These are phyloP conservation scores for Dothidotthia symphoricarpi DNA, from an alignment of 2,329 filamentous ascomycete species.

Conservation along the genomic window DNA sequence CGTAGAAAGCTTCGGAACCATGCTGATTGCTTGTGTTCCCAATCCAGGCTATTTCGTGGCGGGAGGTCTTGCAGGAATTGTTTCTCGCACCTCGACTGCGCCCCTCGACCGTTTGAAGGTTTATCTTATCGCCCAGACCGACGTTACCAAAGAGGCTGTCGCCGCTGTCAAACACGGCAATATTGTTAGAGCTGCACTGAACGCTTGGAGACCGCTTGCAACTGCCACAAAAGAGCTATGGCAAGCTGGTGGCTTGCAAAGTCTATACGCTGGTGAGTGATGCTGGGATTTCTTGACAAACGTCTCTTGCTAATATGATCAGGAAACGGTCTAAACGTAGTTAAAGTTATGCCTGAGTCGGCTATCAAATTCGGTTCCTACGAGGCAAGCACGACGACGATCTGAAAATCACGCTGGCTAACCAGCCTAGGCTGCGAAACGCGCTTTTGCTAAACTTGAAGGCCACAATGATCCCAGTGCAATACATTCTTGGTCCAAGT, in stretches of 20 bases:
- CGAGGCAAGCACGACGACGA: conserved; percentile 55
- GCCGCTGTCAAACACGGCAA: conserved; percentile 69
- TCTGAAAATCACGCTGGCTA: conserved; percentile 6
- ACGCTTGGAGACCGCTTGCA: conserved; percentile 66
- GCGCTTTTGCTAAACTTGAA: conserved; percentile 79
- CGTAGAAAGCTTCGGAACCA: conserved; percentile 41
- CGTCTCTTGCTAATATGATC: conserved; percentile 18
- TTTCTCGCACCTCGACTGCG: conserved; percentile 92
- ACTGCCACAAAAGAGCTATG: conserved; percentile 77
- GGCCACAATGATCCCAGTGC: conserved; percentile 78
- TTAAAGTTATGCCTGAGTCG: conserved; percentile 98
- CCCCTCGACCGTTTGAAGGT: conserved; percentile 97
- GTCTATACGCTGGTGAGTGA: conserved; percentile 82
- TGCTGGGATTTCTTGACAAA: not conserved
- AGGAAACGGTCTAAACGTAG: conserved; percentile 94
- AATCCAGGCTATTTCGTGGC: conserved; percentile 97
- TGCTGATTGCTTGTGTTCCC: conserved; percentile 64
- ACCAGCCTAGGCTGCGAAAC: conserved; percentile 69
- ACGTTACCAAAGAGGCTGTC: conserved; percentile 58
- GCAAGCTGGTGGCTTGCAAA: conserved; percentile 79
- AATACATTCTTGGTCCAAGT: conserved; percentile 83
- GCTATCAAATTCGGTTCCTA: conserved; percentile 98
- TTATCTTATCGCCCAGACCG: conserved; percentile 90
- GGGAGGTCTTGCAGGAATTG: conserved; percentile 88
- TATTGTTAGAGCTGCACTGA: conserved; percentile 62